Evolutionary conservation across 1,139 yeast genomes (phyloP), one percentile per base, ranked within the genome.

Genomic region (Blastobotrys buckinghamii): DNA sequence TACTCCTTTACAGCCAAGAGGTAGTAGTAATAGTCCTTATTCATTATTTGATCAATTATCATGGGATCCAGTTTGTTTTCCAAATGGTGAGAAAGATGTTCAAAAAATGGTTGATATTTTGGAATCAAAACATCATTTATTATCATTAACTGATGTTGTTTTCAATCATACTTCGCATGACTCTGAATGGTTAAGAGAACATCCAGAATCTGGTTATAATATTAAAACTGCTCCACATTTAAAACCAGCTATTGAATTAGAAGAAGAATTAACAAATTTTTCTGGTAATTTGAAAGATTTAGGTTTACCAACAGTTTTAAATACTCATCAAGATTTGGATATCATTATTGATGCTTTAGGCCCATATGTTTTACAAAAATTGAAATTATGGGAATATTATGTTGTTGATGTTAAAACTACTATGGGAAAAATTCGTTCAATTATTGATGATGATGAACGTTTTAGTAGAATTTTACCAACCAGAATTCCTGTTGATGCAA

Each of bases 151-250:
- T 1, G 98, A 92, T 67, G 84, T 92, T 41, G 97, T 92, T 1
- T 82, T 89, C 75, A 92, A 92, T 64, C 98, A 92, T 63, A 92
- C 97, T 0, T 96, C 97, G 1, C 76, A 86, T 62, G 87, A 92
- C 65, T 88, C 97, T 0, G 69, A 63, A 1, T 92, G 98, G 98
- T 67, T 92, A 36, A 70, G 77, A 47, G 84, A 82, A 3, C 89
- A 84, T 58, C 97, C 97, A 0, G 96, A 90, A 34, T 79, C 88
- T 1, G 97, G 97, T 7, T 92, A 92, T 68, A 86, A 87, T 53
- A 76, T 76, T 30, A 77, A 77, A 49, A 90, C 96, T 2, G 95
- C 97, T 1, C 97, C 97, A 4, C 96, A 92, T 66, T 75, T 92
- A 55, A 74, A 65, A 19, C 71, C 95, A 1, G 97, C 97, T 1